Evolutionary conservation across 805 yeast genomes (phyloP), one percentile per base, ranked within the genome.

Genomic region (Lipomyces spencermartinsiae): DNA sequence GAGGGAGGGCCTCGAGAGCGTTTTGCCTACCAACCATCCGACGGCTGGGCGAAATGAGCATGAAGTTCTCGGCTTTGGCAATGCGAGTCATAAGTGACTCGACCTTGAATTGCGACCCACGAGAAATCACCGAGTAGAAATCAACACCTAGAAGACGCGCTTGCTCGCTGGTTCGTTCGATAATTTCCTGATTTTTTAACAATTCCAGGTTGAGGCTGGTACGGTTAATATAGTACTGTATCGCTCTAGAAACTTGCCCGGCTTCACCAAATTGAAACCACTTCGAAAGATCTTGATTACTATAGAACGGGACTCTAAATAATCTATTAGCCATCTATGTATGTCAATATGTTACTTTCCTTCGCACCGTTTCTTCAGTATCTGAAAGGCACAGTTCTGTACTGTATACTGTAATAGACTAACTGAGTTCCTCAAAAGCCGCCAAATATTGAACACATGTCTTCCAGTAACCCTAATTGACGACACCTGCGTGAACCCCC

Each of bases 41-140:
- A 73, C 90, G 89, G 35, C 91, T 87, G 0, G 99, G 97, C 0
- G 97, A 90, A 5, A 89, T 79, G 64, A 93, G 76, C 55, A 94
- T 77, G 62, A 83, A 86, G 75, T 90, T 90, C 75, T 93, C 97
- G 1, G 87, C 81, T 73, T 92, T 92, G 33, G 95, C 85, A 22
- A 95, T 78, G 63, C 99, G 79, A 2, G 86, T 78, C 71, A 95
- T 79, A 51, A 93, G 83, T 0, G 98, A 91, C 75, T 95, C 99
- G 1, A 95, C 97, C 76, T 92, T 93, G 76, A 83, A 95, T 75
- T 95, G 99, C 0, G 98, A 94, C 0, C 99, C 99, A 67, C 99
- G 78, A 62, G 91, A 90, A 68, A 90, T 86, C 8, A 93, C 92
- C 2, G 98, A 92, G 75, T 88, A 85, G 76, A 93, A 95, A 73